phyloP scores from a whole-genome alignment of 1,284 basidiomycete genomes.

The Malassezia obtusa region DNA sequence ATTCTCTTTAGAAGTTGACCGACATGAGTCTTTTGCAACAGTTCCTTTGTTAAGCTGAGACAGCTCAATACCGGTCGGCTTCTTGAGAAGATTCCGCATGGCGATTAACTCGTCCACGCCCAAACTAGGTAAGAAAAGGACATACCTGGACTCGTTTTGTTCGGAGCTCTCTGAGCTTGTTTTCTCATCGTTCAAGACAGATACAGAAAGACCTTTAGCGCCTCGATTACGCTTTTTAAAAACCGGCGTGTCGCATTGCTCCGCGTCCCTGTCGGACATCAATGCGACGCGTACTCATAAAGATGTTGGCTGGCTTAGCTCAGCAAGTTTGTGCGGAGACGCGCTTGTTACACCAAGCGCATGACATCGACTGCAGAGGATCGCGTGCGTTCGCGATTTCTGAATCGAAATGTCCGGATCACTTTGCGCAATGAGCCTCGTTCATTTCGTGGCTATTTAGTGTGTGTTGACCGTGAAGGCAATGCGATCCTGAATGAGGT shows the following conservation, averaged over 20 bases:
- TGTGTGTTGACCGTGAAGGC: conserved; percentile 6
- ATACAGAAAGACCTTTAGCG: neutral
- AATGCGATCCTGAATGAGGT: conserved; percentile 12
- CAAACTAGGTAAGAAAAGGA: neutral
- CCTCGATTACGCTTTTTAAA: neutral
- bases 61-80: conserved; percentile 3
- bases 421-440: conserved; percentile 1
- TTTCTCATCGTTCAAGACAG: neutral
- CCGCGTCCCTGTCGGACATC: neutral
- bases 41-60: neutral
- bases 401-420: neutral
- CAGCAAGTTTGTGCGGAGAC: no score
- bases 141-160: neutral
- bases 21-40: no score
- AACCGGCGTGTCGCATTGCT: neutral
- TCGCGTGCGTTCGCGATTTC: neutral
- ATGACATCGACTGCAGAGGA: neutral
- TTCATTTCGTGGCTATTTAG: conserved; percentile 4
- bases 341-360: neutral
- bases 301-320: neutral
- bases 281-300: neutral
- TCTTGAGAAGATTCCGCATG: neutral
- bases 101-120: conserved; percentile 2
- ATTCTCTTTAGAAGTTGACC: no score
- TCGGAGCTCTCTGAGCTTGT: neutral